These are phyloP conservation scores for Auricularia auricula-judae DNA, from an alignment of 768 basidiomycete genomes.

Conservation along the genomic window DNA sequence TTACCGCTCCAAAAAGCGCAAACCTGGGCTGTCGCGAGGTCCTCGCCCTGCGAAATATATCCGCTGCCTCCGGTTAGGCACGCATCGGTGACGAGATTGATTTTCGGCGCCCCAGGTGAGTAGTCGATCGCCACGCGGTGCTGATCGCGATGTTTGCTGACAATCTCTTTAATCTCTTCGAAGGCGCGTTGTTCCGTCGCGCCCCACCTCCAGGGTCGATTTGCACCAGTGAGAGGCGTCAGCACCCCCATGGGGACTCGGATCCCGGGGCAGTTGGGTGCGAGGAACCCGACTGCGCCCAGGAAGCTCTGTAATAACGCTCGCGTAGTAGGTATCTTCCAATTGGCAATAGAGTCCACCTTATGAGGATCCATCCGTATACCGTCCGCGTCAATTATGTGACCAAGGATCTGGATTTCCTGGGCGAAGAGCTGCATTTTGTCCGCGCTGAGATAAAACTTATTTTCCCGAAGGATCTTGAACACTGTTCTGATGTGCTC, in stretches of 20 bases:
- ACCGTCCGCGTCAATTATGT: conserved; percentile 16
- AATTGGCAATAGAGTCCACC: conserved; percentile 17
- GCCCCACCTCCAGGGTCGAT: conserved; percentile 15
- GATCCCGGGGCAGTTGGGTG: conserved; percentile 21
- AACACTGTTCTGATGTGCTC: too few relatives aligned
- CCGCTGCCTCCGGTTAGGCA: conserved; percentile 21
- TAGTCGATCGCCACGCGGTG: conserved; percentile 10
- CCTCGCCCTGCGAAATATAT: conserved; percentile 16
- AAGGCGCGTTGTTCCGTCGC: conserved; percentile 22
- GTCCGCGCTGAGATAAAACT: too few relatives aligned
- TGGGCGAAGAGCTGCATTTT: too few relatives aligned
- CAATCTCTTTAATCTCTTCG: conserved; percentile 17
- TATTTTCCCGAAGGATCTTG: too few relatives aligned
- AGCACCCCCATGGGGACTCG: conserved; percentile 29
- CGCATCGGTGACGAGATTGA: conserved; percentile 5
- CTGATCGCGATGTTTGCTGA: conserved; percentile 13
- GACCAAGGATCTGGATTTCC: conserved; percentile 18
- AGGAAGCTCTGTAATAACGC: conserved; percentile 23
- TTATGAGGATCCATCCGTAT: conserved; percentile 19
- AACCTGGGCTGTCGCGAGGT: conserved; percentile 15
- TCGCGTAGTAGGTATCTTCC: conserved; percentile 17
- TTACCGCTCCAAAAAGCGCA: conserved; percentile 27
- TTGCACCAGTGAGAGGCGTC: conserved; percentile 9
- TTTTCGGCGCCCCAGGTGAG: too few relatives aligned
- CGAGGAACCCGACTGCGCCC: conserved; percentile 26